Evolutionary conservation across 2,329 filamentous ascomycete species (phyloP), one percentile per base, ranked within the genome.

Genomic region (Calonectria crousiana): DNA sequence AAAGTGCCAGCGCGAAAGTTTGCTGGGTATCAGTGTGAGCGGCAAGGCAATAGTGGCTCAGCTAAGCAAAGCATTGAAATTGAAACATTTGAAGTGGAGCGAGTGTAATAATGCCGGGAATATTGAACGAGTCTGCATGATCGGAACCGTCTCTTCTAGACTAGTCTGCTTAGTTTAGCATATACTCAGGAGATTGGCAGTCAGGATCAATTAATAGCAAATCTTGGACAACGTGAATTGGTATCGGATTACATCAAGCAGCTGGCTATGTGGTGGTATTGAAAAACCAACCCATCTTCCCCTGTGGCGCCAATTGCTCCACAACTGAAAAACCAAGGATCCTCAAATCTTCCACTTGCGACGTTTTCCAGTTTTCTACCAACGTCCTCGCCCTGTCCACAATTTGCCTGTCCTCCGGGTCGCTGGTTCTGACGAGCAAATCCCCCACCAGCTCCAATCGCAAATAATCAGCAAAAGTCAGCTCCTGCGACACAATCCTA

Each of bases 1-100:
- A 67, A 52, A 26, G 51, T 79, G 4, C 76, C 78, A 0, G 78
- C 78, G 2, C 74, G 75, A 9, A 75, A 74, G 14, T 79, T 79
- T 32, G 44, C 66, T n/a, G 62, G 28, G 2, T 76, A 77, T n/a
- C 23, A 76, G 26, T 30, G 67, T 4, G 44, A 28, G 23, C 38
- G 41, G 14, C 20, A 41, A 38, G 20, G 52, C 13, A 13, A 18
- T 23, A 16, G 3, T 4, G 44, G 36, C 20, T 41, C 68, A 38
- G 49, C 51, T 2, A 73, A 69, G 20, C 28, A 20, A 4, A 69
- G 66, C n/a, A 23, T 69, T 6, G 71, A 73, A 3, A 52, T 58
- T 6, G 71, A 66, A 13, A 41, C 69, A 4, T 52, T n/a, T 11
- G 66, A 73, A 41, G 18, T 67, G 56, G 71, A 73, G 38, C 65